Conservation (phyloP, 2,329 filamentous ascomycete genomes). For the Hypoxylon sp. region DNA sequence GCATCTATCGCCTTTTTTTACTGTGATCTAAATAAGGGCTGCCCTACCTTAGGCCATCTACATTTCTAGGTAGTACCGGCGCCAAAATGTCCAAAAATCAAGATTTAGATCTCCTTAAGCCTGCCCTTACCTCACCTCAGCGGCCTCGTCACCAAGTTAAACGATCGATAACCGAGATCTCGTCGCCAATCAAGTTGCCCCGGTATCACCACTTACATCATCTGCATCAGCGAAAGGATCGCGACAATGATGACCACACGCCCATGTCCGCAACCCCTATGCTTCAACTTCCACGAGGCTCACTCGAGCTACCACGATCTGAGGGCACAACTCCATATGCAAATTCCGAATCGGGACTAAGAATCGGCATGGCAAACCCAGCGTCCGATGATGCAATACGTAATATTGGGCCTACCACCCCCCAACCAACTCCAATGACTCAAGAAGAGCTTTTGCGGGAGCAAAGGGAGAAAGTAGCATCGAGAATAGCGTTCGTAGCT, state of each 20-base stretch:
- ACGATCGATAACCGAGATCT: constrained; percentile 69
- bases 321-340: constrained; percentile 61
- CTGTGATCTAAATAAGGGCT: constrained; percentile 24
- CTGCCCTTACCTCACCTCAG: constrained; percentile 54
- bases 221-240: constrained; percentile 56
- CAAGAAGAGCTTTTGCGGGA: constrained; percentile 59
- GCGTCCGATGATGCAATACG: constrained; percentile 47
- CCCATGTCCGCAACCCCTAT: constrained; percentile 51
- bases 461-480: constrained; percentile 60
- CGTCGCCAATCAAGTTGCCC: constrained; percentile 59
- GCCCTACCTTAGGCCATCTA: constrained; percentile 30
- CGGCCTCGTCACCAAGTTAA: constrained; percentile 67
- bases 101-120: constrained; percentile 50
- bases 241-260: constrained; percentile 54
- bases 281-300: constrained; percentile 56
- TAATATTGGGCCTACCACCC: constrained; percentile 38
- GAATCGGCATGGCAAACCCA: constrained; percentile 58
- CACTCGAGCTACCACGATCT: constrained; percentile 63
- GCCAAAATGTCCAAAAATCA: constrained; percentile 55
- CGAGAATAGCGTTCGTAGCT: constrained; percentile 59
- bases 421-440: constrained; percentile 43
- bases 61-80: constrained; percentile 26
- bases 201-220: constrained; percentile 58
- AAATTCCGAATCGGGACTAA: constrained; percentile 60
- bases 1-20: constrained; percentile 3